A percentile compares a stretch with the other conserved stretches of the same genome.
Evolutionary conservation across 352 stramenopile species (phyloP).

Genomic region (Phytophthora fragariaefolia): DNA sequence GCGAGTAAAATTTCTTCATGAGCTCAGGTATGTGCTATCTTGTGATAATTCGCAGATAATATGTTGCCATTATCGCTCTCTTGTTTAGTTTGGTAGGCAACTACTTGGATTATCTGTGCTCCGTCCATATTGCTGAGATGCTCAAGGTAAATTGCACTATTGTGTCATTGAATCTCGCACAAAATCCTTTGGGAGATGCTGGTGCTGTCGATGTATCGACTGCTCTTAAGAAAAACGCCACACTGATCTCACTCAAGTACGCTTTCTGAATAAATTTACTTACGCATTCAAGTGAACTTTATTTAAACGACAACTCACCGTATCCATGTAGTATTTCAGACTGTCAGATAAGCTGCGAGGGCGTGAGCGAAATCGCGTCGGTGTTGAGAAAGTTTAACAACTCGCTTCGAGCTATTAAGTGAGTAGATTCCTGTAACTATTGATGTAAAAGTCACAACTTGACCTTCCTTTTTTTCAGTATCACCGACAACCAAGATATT

Average conservation of each 20-base stretch:
- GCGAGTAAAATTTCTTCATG: slow-evolving; percentile 44
- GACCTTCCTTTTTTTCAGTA: slow-evolving; percentile 14
- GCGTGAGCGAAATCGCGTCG: slow-evolving; percentile 36
- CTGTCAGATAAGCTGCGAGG: slow-evolving; percentile 58
- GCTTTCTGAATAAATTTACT: slow-evolving; percentile 1
- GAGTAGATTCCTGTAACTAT: slow-evolving; percentile 1
- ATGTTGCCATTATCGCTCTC: neutral
- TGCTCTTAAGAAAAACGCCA: slow-evolving; percentile 62
- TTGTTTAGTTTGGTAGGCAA: slow-evolving; percentile 55
- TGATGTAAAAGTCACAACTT: neutral
- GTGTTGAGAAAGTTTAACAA: slow-evolving; percentile 57
- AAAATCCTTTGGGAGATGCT: slow-evolving; percentile 59
- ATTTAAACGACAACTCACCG: too few relatives aligned
- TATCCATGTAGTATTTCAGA: slow-evolving; percentile 36
- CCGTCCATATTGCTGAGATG: slow-evolving; percentile 51
- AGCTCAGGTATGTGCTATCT: slow-evolving; percentile 36
- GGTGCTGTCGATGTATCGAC: slow-evolving; percentile 48
- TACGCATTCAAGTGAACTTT: too few relatives aligned
- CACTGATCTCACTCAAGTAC: slow-evolving; percentile 54
- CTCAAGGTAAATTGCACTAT: slow-evolving; percentile 63
- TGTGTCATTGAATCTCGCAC: slow-evolving; percentile 41
- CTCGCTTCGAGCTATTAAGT: slow-evolving; percentile 52
- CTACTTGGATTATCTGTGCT: slow-evolving; percentile 62
- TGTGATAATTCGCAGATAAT: neutral
- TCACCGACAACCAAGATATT: slow-evolving; percentile 53